Conservation (phyloP, 345 rosid genomes). For the Citrus hindsii region DNA sequence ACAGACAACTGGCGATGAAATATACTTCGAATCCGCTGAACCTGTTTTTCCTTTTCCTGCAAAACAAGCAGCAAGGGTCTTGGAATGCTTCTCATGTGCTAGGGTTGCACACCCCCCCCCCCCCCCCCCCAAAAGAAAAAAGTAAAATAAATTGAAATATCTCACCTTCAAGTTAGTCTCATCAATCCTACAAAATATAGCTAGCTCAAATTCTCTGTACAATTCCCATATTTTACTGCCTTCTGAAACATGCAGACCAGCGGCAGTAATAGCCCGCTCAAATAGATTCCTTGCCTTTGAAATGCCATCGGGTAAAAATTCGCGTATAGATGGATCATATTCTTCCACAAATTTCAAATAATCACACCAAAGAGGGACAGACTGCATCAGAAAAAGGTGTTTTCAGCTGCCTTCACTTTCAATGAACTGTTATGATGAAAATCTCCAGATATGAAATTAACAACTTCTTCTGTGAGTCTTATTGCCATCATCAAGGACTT, state of each 20-base stretch:
- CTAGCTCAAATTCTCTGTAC: conserved; percentile 54
- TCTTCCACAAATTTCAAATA: conserved; percentile 70
- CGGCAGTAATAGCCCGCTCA: conserved; percentile 85
- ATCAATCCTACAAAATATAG: too few relatives aligned
- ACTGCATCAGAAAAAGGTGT: too few relatives aligned
- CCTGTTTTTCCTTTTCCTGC: conserved; percentile 69
- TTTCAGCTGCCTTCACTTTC: too few relatives aligned
- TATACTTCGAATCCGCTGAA: conserved; percentile 58
- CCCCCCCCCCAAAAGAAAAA: background rate
- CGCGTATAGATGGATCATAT: conserved; percentile 53
- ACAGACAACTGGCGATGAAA: conserved; percentile 83
- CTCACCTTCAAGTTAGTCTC: too few relatives aligned
- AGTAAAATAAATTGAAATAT: too few relatives aligned
- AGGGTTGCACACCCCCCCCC: too few relatives aligned
- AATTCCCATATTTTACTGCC: conserved; percentile 86
- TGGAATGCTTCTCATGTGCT: background rate
- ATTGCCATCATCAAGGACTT: background rate
- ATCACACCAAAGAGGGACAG: too few relatives aligned
- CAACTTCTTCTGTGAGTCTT: too few relatives aligned
- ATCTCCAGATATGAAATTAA: too few relatives aligned
- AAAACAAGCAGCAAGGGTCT: conserved; percentile 10
- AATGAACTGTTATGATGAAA: too few relatives aligned
- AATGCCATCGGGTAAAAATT: conserved; percentile 55
- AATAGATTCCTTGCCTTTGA: conserved; percentile 73
- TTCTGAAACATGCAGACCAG: conserved; percentile 73